A percentile compares a stretch with the other conserved stretches of the same genome.
Evolutionary conservation across 2,329 filamentous ascomycete genomes (phyloP).

Genomic region (Diplodia corticola): DNA sequence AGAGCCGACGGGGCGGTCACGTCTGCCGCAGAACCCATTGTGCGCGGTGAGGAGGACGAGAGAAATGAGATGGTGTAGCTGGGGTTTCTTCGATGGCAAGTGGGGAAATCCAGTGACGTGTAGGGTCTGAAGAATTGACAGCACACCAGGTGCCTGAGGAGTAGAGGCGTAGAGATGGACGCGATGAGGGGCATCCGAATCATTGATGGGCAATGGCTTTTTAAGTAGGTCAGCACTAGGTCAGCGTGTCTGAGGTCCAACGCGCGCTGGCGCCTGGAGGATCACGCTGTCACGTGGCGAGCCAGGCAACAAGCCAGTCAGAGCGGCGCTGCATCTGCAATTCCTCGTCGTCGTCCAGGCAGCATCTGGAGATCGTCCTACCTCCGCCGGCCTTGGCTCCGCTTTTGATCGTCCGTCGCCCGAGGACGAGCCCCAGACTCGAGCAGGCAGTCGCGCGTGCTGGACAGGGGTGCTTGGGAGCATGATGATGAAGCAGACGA

Average conservation of each 20-base stretch:
- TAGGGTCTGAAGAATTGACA: background rate
- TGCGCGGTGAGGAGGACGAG: background rate
- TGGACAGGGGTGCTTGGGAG: background rate
- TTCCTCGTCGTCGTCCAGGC: background rate
- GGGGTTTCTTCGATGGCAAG: background rate
- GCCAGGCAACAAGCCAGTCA: conserved; percentile 6
- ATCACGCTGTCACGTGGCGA: conserved; percentile 14
- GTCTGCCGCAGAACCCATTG: background rate
- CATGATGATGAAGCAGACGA: too few species aligned
- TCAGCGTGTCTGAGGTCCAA: background rate
- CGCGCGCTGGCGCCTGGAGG: conserved; percentile 6
- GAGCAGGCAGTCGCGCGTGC: background rate
- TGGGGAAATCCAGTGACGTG: background rate
- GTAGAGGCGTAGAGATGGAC: background rate
- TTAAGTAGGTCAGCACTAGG: background rate
- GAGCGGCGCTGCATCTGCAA: background rate
- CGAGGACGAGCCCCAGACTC: background rate
- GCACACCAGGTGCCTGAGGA: background rate
- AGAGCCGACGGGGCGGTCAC: conserved; percentile 26
- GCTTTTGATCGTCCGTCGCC: background rate
- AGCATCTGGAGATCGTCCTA: background rate
- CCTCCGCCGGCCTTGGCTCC: background rate
- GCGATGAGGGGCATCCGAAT: background rate
- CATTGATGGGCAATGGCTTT: background rate
- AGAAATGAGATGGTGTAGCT: background rate